Conservation (phyloP, 768 basidiomycete species). For the Amanita phalloides region DNA sequence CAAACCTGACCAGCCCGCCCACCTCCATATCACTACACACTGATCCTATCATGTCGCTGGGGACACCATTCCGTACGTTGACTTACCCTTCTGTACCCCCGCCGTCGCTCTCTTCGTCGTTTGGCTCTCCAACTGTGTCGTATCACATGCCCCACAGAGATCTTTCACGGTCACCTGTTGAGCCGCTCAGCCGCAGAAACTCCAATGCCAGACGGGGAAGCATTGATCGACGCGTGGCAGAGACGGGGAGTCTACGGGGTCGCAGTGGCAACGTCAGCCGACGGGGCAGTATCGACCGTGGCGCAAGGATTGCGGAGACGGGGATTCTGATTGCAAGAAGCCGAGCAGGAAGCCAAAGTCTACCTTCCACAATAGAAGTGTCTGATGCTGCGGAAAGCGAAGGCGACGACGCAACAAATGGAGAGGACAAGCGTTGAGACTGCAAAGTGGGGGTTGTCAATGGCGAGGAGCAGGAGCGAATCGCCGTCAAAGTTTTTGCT, state of each 20-base stretch:
- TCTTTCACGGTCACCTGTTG: slow-evolving; percentile 37
- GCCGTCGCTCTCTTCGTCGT: slow-evolving; percentile 69
- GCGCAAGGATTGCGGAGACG: slow-evolving; percentile 57
- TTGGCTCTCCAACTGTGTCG: slow-evolving; percentile 56
- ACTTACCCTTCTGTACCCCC: slow-evolving; percentile 81
- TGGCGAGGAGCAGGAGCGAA: neutral
- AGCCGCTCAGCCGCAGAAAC: slow-evolving; percentile 41
- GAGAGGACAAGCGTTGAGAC: slow-evolving; percentile 7
- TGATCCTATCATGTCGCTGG: slow-evolving; percentile 24
- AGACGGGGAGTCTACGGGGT: slow-evolving; percentile 21
- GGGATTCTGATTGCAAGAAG: slow-evolving; percentile 43
- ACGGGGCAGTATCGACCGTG: slow-evolving; percentile 50
- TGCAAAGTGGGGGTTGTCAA: neutral
- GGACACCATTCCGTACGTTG: slow-evolving; percentile 30
- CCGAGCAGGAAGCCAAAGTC: slow-evolving; percentile 35
- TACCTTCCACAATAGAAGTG: slow-evolving; percentile 21
- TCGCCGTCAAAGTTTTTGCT: neutral
- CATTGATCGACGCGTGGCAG: slow-evolving; percentile 22
- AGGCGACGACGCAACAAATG: slow-evolving; percentile 11
- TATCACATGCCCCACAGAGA: slow-evolving; percentile 37
- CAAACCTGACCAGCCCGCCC: slow-evolving; percentile 66
- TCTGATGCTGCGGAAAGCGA: slow-evolving; percentile 16
- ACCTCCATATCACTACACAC: slow-evolving; percentile 46
- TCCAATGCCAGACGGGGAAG: slow-evolving; percentile 31
- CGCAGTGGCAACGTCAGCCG: slow-evolving; percentile 32